These are phyloP conservation scores for Alternaria gaisen DNA, from an alignment of 2,329 filamentous ascomycete species.

Conservation along the genomic window DNA sequence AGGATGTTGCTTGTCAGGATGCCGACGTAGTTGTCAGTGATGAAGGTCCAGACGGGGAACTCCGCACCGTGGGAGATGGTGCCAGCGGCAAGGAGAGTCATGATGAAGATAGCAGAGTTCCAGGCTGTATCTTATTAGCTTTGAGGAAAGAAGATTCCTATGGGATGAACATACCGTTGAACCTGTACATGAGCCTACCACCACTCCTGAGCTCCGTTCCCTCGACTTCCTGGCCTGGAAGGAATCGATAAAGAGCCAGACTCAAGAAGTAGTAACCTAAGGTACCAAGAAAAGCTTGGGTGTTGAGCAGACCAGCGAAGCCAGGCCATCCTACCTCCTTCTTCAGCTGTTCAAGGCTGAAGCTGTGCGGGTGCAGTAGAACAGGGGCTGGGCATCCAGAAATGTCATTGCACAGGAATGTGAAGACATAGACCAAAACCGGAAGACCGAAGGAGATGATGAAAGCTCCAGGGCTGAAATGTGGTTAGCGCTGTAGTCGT, in stretches of 20 bases:
- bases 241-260: constrained; percentile 75
- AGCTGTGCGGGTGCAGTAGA: constrained; percentile 73
- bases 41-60: constrained; percentile 90
- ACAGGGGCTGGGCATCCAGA: constrained; percentile 90
- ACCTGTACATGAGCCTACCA: constrained; percentile 80
- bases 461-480: constrained; percentile 75
- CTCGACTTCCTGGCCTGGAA: constrained; percentile 76
- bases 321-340: constrained; percentile 86
- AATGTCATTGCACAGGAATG: constrained; percentile 91
- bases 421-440: constrained; percentile 77
- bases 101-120: constrained; percentile 75
- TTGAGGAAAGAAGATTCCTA: constrained; percentile 10
- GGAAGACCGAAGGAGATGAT: constrained; percentile 83
- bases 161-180: constrained; percentile 60
- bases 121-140: constrained; percentile 65
- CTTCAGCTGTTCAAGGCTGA: constrained; percentile 78
- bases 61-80: constrained; percentile 80
- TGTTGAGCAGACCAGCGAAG: constrained; percentile 73
- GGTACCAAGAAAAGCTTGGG: constrained; percentile 73
- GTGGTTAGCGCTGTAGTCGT: constrained; percentile 21
- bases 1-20: constrained; percentile 84
- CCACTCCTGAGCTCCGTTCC: constrained; percentile 76
- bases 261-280: constrained; percentile 81
- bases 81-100: constrained; percentile 75
- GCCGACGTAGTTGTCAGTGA: constrained; percentile 89